Base-by-base conservation (phyloP, 2,329 filamentous ascomycete genomes). In the Fusarium sororula region DNA sequence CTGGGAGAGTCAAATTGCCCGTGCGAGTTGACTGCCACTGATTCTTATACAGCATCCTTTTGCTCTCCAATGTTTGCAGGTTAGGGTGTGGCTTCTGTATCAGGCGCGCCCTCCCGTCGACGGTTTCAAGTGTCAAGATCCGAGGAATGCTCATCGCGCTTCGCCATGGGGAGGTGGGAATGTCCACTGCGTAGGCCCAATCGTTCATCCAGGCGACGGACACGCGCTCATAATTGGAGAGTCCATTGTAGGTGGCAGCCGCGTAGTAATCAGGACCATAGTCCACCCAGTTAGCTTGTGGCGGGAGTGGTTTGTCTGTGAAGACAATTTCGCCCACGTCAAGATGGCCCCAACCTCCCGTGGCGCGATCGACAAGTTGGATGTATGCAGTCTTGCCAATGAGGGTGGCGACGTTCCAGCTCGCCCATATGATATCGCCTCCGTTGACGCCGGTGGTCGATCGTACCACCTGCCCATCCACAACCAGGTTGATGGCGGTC, bases 71-170 rank as follows among this genome's bases (percentile, higher is more conserved):
- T 0, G 22, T 7, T 13, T 50, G 28, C 11, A 50, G 28, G 3
- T 50, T 50, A 5, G 28, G 15, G 0, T 50, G 47, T 5, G 47
- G 47, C 47, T 50, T 50, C 22, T 50, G 47, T 9, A 50, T 50
- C 7, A 50, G 47, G 3, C 47, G 47, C 0, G 47, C 47, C 2
- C 28, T 18, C 7, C 28, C 47, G 11, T 32, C 28, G 0, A 50
- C 7, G 15, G 47, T 32, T 9, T 50, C 47, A n/a, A 50, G 47
- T 7, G 47, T 50, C 47, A 50, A 18, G 15, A 50, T 7, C 22
- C 47, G 47, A 28, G 47, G 47, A 18, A 50, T 50, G 28, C 47
- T 50, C 47, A 50, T 50, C 15, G 28, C 28, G 47, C 47, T 50
- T 50, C 47, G 28, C 47, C 47, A 50, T 7, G 47, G 47, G 15